A percentile compares a stretch with the other conserved stretches of the same genome.
These are phyloP conservation scores for Ophiostoma tasmaniense DNA, from an alignment of 2,329 filamentous ascomycete species.

Conservation along the genomic window DNA sequence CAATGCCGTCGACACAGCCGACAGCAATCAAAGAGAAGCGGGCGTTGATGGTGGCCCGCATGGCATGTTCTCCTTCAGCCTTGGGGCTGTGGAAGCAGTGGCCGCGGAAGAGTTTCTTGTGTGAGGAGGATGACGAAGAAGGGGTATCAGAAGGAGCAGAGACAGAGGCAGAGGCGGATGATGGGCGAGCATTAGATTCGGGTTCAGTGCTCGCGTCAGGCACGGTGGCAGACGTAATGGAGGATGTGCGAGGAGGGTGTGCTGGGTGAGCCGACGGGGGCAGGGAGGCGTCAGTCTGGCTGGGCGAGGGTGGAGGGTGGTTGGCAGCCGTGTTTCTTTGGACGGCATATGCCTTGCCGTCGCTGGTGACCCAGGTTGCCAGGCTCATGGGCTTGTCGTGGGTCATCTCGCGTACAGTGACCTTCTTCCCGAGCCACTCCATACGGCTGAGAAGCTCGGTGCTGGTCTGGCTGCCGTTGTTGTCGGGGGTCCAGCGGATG, in stretches of 20 bases:
- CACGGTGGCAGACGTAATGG: neutral
- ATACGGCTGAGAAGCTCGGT: conserved; percentile 86
- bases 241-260: neutral
- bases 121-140: conserved; percentile 24
- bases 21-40: conserved; percentile 89
- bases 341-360: conserved; percentile 83
- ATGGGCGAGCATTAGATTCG: neutral
- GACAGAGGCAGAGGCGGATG: neutral
- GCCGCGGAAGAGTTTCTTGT: conserved; percentile 71
- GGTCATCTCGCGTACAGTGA: conserved; percentile 72
- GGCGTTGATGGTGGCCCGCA: conserved; percentile 79
- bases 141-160: conserved; percentile 4
- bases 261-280: neutral
- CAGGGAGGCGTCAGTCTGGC: neutral
- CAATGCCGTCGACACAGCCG: conserved; percentile 67
- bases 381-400: conserved; percentile 96
- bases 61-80: conserved; percentile 50
- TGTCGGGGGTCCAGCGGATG: conserved; percentile 88
- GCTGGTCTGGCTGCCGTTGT: conserved; percentile 70
- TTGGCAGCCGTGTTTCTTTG: conserved; percentile 47
- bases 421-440: conserved; percentile 73
- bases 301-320: neutral
- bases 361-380: conserved; percentile 81
- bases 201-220: neutral
- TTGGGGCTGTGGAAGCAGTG: conserved; percentile 80